Evolutionary conservation across 1,139 yeast species (phyloP), one percentile per base, ranked within the genome.

Genomic region (Spathaspora jeffriesii): DNA sequence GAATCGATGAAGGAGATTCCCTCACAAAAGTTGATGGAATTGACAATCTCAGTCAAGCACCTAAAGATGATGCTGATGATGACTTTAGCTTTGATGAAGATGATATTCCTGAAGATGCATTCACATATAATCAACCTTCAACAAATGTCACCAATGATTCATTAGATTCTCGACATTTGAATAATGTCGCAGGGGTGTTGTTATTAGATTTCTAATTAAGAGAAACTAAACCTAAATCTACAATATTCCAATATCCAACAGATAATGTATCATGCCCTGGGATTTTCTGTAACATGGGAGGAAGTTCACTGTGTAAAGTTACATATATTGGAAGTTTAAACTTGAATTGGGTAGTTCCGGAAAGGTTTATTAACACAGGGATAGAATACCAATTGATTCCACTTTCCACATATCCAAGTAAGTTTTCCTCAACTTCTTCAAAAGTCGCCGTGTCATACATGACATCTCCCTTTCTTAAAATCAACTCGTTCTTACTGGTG

Each of bases 141-240:
- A 32, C 23, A 15, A 42, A 47, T 41, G 51, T 50, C 23, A 52
- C 61, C 4, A 66, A 64, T 45, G 74, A 73, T 48, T 67, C 69
- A 9, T 58, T 82, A 42, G 85, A 81, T 56, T 69, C 81, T 2
- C 67, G 80, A 43, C 84, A 82, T 59, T 58, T 82, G 43, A 71
- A 76, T 11, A 76, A 76, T 28, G 66, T 81, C 13, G 81, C 84
- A 2, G 87, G 86, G 2, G 64, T 81, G 21, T 63, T 82, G 41
- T 70, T 80, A n/a, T 57, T 82, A 50, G 88, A 82, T 56, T 82
- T 82, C 56, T 82, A 49, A 49, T 17, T 14, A 32, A 21, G 42
- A 36, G 37, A 21, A 11, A 48, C 47, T 8, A 44, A 30, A 9
- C 64, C 62, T 27, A 68, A 43, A n/a, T 60, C 54, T 13, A 64